These are phyloP conservation scores for Boletus sp. DNA, from an alignment of 768 basidiomycete genomes.

Conservation along the genomic window DNA sequence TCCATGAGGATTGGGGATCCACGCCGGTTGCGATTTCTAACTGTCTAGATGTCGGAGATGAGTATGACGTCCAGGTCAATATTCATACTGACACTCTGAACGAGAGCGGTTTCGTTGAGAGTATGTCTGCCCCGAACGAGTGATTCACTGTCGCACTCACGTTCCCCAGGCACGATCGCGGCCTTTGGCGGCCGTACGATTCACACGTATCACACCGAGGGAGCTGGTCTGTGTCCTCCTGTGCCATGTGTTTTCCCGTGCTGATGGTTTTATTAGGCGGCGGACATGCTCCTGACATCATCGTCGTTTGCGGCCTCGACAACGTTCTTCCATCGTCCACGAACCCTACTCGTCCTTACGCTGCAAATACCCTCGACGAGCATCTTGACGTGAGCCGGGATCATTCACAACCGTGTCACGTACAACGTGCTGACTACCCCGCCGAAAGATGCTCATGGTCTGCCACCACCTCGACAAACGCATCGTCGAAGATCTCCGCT, in stretches of 20 bases:
- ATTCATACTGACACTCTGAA: conserved; percentile 98
- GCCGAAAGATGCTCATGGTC: conserved; percentile 94
- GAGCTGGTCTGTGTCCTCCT: conserved; percentile 59
- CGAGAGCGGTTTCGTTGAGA: conserved; percentile 96
- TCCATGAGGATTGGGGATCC: conserved; percentile 97
- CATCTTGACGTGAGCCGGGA: conserved; percentile 81
- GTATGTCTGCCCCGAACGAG: conserved; percentile 40
- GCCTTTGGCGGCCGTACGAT: conserved; percentile 91
- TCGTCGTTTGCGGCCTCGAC: conserved; percentile 85
- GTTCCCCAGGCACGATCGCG: conserved; percentile 66
- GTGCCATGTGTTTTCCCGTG: neutral
- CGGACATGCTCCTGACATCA: conserved; percentile 97
- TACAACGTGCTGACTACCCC: conserved; percentile 1
- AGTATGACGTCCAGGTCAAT: conserved; percentile 91
- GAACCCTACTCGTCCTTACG: conserved; percentile 92
- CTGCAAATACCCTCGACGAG: conserved; percentile 90
- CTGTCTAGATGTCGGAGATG: conserved; percentile 77
- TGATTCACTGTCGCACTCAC: conserved; percentile 3
- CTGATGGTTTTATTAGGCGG: conserved; percentile 50
- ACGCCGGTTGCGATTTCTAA: conserved; percentile 80
- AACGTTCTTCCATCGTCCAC: conserved; percentile 97
- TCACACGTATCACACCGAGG: conserved; percentile 96
- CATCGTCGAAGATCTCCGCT: conserved; percentile 92
- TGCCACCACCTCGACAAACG: conserved; percentile 92
- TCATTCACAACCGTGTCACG: neutral